Conservation (phyloP, 73 alveolate genomes). For the Blepharisma japonicum region DNA sequence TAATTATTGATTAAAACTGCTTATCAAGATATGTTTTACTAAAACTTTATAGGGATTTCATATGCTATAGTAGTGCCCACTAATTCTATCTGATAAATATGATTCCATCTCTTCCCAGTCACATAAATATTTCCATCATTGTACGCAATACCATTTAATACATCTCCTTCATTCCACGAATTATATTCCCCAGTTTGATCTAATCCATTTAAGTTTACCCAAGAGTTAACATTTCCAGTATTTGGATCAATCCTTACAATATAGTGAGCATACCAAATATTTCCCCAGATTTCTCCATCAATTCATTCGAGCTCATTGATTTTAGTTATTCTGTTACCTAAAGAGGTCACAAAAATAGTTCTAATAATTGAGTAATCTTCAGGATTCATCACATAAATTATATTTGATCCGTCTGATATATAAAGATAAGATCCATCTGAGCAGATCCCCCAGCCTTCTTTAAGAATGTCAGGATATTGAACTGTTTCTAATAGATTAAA, state of each 20-base stretch:
- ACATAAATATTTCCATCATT: slow-evolving; percentile 18
- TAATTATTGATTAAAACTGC: no score
- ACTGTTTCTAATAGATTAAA: slow-evolving; percentile 16
- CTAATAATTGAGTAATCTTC: slow-evolving; percentile 12
- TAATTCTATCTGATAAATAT: slow-evolving; percentile 30
- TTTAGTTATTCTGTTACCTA: not conserved
- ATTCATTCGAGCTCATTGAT: slow-evolving; percentile 46
- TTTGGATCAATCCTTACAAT: slow-evolving; percentile 34
- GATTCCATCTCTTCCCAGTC: slow-evolving; percentile 58
- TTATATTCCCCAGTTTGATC: not conserved
- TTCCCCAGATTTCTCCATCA: slow-evolving; percentile 42
- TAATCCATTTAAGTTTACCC: slow-evolving; percentile 31
- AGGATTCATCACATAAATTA: slow-evolving; percentile 33
- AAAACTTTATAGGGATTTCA: no score
- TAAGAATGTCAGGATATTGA: slow-evolving; percentile 19
- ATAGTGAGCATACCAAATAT: slow-evolving; percentile 29
- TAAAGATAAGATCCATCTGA: slow-evolving; percentile 44
- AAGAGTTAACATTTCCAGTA: slow-evolving; percentile 27
- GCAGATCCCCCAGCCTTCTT: slow-evolving; percentile 59
- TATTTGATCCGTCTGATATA: slow-evolving; percentile 43
- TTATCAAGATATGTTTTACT: no score
- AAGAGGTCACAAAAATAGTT: slow-evolving; percentile 13
- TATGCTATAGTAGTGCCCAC: not conserved
- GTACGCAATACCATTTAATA: slow-evolving; percentile 55
- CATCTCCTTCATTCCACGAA: slow-evolving; percentile 36